These are phyloP conservation scores for Penicillium cinerascens DNA, from an alignment of 495 filamentous ascomycete species.

Conservation along the genomic window DNA sequence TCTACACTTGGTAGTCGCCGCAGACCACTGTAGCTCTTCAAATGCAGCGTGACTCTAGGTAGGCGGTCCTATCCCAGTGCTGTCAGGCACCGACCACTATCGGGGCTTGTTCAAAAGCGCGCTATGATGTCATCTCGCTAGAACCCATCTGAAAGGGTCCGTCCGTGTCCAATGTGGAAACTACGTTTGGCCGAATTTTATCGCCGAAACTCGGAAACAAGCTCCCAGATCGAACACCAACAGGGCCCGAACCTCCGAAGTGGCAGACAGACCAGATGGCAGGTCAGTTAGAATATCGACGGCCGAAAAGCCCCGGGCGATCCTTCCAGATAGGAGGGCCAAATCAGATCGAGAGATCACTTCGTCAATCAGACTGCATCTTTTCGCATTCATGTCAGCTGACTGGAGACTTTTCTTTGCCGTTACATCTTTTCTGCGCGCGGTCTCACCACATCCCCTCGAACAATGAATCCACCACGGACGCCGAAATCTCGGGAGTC, in stretches of 20 bases:
- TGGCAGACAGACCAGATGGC: background rate
- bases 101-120: conserved; percentile 16
- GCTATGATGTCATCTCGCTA: conserved; percentile 17
- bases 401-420: conserved; percentile 10
- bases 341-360: conserved; percentile 12
- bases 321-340: background rate
- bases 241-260: background rate
- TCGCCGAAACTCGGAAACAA: background rate
- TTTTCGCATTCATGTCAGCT: conserved; percentile 18
- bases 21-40: background rate
- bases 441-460: conserved; percentile 1
- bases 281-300: conserved; percentile 2
- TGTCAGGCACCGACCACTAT: conserved; percentile 17
- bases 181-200: background rate
- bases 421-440: background rate
- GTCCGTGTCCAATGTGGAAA: background rate
- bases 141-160: background rate
- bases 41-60: background rate
- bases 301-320: background rate
- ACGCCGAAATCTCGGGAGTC: conserved; percentile 4
- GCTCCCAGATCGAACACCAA: background rate
- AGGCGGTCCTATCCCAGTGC: background rate
- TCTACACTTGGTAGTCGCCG: background rate
- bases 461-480: background rate
- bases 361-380: conserved; percentile 23